These are phyloP conservation scores for Fusarium sp. DNA, from an alignment of 2,329 filamentous ascomycete species.

Conservation along the genomic window DNA sequence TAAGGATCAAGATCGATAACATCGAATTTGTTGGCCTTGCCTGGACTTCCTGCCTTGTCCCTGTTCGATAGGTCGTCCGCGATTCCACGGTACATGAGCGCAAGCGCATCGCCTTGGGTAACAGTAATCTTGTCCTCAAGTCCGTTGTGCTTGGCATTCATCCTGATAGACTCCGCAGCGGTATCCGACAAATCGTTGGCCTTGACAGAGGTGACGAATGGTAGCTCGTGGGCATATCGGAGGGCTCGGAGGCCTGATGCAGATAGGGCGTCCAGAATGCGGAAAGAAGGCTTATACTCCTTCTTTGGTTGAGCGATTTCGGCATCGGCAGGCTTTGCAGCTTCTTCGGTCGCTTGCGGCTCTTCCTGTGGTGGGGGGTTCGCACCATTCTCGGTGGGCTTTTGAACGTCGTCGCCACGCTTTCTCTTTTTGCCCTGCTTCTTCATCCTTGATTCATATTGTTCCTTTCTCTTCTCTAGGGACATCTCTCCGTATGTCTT, in stretches of 20 bases:
- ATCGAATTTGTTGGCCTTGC: constrained; percentile 73
- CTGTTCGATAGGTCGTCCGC: constrained; percentile 62
- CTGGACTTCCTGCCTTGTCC: constrained; percentile 53
- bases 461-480: constrained; percentile 59
- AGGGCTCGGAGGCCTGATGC: constrained; percentile 92
- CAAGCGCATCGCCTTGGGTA: constrained; percentile 83
- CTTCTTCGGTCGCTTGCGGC: constrained; percentile 28
- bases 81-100: constrained; percentile 86
- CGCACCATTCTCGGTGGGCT: constrained; percentile 19
- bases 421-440: constrained; percentile 59
- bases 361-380: constrained; percentile 22
- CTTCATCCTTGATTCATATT: constrained; percentile 55
- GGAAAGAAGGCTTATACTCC: constrained; percentile 65
- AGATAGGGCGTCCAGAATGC: constrained; percentile 94
- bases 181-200: constrained; percentile 88
- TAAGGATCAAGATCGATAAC: constrained; percentile 98
- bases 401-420: constrained; percentile 54
- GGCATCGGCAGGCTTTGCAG: constrained; percentile 10
- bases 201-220: constrained; percentile 82
- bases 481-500: constrained; percentile 83
- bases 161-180: constrained; percentile 82
- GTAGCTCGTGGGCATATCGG: constrained; percentile 91
- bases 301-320: constrained; percentile 43
- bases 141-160: constrained; percentile 86
- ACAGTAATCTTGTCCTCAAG: constrained; percentile 77